Evolutionary conservation across 2,329 filamentous ascomycete genomes (phyloP).

Genomic region (Paecilomyces variotii): DNA sequence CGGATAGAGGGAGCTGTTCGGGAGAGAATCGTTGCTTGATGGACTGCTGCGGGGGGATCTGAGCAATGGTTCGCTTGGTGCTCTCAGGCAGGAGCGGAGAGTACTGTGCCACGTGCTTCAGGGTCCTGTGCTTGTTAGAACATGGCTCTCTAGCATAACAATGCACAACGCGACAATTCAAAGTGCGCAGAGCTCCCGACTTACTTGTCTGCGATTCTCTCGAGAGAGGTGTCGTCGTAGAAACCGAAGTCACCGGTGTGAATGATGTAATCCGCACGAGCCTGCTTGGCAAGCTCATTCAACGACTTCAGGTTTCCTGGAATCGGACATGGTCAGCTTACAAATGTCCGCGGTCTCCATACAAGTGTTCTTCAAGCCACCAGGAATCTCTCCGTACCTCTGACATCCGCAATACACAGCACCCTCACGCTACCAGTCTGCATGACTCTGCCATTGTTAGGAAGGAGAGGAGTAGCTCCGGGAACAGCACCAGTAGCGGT

Average conservation of each 20-base stretch:
- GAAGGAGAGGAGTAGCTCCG: conserved; percentile 40
- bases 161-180: not conserved
- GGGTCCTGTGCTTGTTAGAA: conserved; percentile 53
- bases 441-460: conserved; percentile 43
- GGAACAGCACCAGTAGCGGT: conserved; percentile 32
- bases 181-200: conserved; percentile 21
- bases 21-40: conserved; percentile 80
- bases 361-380: not conserved
- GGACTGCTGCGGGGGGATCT: conserved; percentile 55
- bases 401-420: conserved; percentile 44
- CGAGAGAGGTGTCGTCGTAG: conserved; percentile 91
- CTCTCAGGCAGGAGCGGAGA: conserved; percentile 83
- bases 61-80: conserved; percentile 59
- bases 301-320: conserved; percentile 88
- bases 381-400: conserved; percentile 31
- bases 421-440: conserved; percentile 41
- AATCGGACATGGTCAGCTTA: conserved; percentile 1
- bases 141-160: conserved; percentile 4
- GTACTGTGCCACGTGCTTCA: conserved; percentile 98
- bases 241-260: conserved; percentile 99
- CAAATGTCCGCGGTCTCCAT: not conserved
- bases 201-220: conserved; percentile 97
- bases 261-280: conserved; percentile 93
- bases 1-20: conserved; percentile 80
- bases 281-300: conserved; percentile 92